Percentiles rank a stretch among this genome's conserved stretches.
These are phyloP conservation scores for Hanseniaspora pseudoguilliermondii DNA, from an alignment of 805 yeast genomes.

Conservation along the genomic window DNA sequence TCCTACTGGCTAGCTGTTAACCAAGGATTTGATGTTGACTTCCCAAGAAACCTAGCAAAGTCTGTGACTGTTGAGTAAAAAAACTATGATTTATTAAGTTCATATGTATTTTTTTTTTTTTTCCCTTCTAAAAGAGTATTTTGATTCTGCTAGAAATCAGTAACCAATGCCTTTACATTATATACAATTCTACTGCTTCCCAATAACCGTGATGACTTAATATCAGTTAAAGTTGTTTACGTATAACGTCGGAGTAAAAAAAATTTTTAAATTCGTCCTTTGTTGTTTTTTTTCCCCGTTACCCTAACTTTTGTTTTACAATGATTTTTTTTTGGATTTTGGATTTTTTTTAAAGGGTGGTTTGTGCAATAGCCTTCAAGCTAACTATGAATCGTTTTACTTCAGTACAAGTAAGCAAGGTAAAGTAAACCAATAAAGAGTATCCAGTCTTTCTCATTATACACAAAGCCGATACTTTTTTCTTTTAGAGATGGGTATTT, in stretches of 20 bases:
- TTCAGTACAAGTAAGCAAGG: too few relatives aligned
- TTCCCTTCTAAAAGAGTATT: neutral
- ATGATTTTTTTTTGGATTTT: neutral
- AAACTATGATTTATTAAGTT: neutral
- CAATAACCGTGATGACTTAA: too few relatives aligned
- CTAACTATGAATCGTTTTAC: too few relatives aligned
- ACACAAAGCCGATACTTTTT: neutral
- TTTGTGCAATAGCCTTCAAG: too few relatives aligned
- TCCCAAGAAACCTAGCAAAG: constrained; percentile 97
- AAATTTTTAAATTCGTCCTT: neutral
- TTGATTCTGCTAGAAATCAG: too few relatives aligned
- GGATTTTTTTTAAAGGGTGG: too few relatives aligned
- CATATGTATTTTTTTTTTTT: neutral
- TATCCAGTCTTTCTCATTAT: too few relatives aligned
- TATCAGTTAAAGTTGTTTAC: too few relatives aligned
- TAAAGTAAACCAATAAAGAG: too few relatives aligned
- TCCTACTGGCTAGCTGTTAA: constrained; percentile 93
- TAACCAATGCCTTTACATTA: too few relatives aligned
- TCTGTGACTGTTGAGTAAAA: constrained; percentile 87
- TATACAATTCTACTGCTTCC: too few relatives aligned
- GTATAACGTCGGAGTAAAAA: too few relatives aligned
- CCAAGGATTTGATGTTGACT: constrained; percentile 93
- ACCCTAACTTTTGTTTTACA: neutral
- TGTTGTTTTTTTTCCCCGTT: neutral
- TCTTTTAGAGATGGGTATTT: neutral